Conservation (phyloP, 192 early-diverging fungal genomes). For the Chytriomyces hyalinus region DNA sequence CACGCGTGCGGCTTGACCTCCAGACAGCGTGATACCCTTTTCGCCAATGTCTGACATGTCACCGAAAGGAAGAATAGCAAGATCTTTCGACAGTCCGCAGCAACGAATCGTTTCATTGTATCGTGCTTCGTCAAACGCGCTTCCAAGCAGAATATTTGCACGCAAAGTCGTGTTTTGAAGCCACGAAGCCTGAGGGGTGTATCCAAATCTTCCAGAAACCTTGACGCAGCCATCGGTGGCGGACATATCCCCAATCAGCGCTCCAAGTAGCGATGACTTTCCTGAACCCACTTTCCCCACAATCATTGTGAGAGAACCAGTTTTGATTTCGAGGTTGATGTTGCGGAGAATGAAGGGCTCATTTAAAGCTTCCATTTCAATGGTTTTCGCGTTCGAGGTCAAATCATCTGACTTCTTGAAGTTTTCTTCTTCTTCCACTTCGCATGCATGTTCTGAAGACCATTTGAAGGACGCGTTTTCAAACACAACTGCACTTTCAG, state of each 20-base stretch:
- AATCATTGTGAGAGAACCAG: slow-evolving; percentile 73
- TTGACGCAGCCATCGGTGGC: slow-evolving; percentile 62
- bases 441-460: neutral
- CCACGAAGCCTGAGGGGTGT: slow-evolving; percentile 41
- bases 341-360: slow-evolving; percentile 43
- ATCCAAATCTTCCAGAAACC: slow-evolving; percentile 51
- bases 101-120: slow-evolving; percentile 16
- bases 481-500: neutral
- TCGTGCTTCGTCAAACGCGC: slow-evolving; percentile 26
- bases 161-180: slow-evolving; percentile 57
- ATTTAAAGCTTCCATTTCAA: slow-evolving; percentile 33
- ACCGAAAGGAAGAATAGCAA: slow-evolving; percentile 39
- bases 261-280: slow-evolving; percentile 70
- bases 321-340: slow-evolving; percentile 55
- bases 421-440: neutral
- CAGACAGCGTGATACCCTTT: slow-evolving; percentile 48
- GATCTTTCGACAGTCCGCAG: slow-evolving; percentile 42
- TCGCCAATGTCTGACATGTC: slow-evolving; percentile 49
- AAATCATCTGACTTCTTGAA: no score
- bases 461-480: slow-evolving; percentile 17
- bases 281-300: slow-evolving; percentile 79
- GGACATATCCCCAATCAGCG: slow-evolving; percentile 74
- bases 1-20: slow-evolving; percentile 77
- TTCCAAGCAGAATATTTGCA: slow-evolving; percentile 70
- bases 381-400: no score